Evolutionary conservation across 768 basidiomycete species (phyloP), one percentile per base, ranked within the genome.

Genomic region (Mycena olivaceomarginata): DNA sequence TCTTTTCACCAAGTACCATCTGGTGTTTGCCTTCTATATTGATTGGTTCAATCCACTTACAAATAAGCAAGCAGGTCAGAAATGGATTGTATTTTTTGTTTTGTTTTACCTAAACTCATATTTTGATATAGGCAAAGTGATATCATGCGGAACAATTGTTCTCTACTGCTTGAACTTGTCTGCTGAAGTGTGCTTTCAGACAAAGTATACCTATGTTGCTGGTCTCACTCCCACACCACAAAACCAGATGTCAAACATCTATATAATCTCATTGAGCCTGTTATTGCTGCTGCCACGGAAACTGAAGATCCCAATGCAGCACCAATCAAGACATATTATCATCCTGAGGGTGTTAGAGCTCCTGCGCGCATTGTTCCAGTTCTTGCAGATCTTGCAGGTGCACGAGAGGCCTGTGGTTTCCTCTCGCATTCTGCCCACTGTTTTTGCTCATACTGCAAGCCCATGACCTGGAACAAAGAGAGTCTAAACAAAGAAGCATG

Each of bases 31-130:
- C n/a, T n/a, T n/a, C n/a, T n/a, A n/a, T n/a, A n/a, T n/a, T n/a
- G n/a, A 87, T 70, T 86, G 85, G 85, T 86, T 85, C 67, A 87
- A 87, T 81, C 85, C 84, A 1, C 84, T 75, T 53, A 75, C 78
- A 5, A 85, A 85, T 53, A 85, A 86, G 73, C 82, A 82, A 68
- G 83, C 84, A 65, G 84, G 84, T 78, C 75, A 53, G 67, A 10
- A 12, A 25, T 62, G 51, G 8, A 51, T 75, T 70, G 25, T 57
- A 11, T 5, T 5, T 7, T n/a, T n/a, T n/a, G n/a, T 22, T 40
- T 46, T 31, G 48, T 4, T 31, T 25, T 3, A 0, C n/a, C 2
- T 5, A 68, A 62, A 51, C 70, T 51, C 10, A 45, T 59, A 3
- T 59, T 66, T 53, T 31, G 31, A 39, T 10, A 60, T 45, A 72